These are phyloP conservation scores for Geotrichum fermentans DNA, from an alignment of 1,139 yeast genomes.

Conservation along the genomic window DNA sequence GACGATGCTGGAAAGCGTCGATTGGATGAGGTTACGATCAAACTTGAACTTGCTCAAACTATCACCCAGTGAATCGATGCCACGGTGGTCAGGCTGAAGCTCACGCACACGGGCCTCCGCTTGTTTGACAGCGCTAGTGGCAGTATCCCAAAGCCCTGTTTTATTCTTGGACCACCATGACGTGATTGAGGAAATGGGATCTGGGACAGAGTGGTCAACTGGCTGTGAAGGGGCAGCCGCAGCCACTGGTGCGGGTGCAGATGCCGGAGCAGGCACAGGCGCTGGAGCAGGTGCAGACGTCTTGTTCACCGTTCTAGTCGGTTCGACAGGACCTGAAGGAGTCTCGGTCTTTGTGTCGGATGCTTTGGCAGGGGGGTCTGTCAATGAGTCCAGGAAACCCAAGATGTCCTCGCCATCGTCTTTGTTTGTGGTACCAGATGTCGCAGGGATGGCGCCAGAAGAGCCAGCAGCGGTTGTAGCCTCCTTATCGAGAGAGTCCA, in stretches of 20 bases:
- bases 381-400: conserved; percentile 79
- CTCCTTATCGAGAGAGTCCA: conserved; percentile 80
- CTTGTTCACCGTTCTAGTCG: conserved; percentile 15
- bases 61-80: conserved; percentile 29
- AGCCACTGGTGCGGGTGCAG: conserved; percentile 20
- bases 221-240: conserved; percentile 21
- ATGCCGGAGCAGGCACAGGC: conserved; percentile 13
- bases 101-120: conserved; percentile 42
- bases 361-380: conserved; percentile 18
- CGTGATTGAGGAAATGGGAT: conserved; percentile 65
- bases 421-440: conserved; percentile 27
- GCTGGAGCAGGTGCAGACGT: too few relatives aligned
- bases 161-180: conserved; percentile 57
- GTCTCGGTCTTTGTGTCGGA: background rate
- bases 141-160: conserved; percentile 48
- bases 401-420: conserved; percentile 68
- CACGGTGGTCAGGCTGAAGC: conserved; percentile 32
- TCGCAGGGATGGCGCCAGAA: conserved; percentile 22
- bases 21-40: conserved; percentile 37
- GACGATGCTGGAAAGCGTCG: conserved; percentile 45
- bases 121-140: conserved; percentile 65
- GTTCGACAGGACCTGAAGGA: background rate
- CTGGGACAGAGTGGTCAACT: conserved; percentile 38
- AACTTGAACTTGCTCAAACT: conserved; percentile 21
- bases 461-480: conserved; percentile 35